Percentiles rank a stretch among this genome's conserved stretches.
Conservation (phyloP, 345 rosid genomes). For the Balakata baccata region DNA sequence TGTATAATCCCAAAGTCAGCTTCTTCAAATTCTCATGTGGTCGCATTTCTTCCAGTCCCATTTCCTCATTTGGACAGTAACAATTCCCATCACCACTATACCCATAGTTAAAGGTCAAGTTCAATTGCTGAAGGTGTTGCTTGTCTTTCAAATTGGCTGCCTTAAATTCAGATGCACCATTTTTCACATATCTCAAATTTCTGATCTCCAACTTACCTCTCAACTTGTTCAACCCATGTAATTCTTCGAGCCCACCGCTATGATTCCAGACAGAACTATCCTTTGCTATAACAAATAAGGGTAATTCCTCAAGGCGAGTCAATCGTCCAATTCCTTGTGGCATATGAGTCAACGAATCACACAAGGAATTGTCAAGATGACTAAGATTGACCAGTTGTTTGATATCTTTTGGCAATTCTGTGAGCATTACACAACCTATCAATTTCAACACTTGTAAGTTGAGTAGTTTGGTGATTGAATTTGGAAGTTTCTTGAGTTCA, state of each 20-base stretch:
- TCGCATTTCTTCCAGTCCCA: not conserved
- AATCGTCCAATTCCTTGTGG: slow-evolving; percentile 8
- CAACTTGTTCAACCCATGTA: slow-evolving; percentile 2
- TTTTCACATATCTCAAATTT: not conserved
- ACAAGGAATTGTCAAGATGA: not conserved
- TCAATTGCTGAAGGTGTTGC: not conserved
- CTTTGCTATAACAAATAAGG: slow-evolving; percentile 5
- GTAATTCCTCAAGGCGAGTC: slow-evolving; percentile 1
- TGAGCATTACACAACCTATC: too few relatives aligned
- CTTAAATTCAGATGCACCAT: not conserved
- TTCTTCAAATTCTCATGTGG: slow-evolving; percentile 6
- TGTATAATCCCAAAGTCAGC: not conserved
- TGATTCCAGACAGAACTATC: not conserved
- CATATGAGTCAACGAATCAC: not conserved
- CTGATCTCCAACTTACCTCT: slow-evolving; percentile 5
- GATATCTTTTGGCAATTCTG: not conserved
- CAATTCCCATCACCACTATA: not conserved
- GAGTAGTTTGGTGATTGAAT: slow-evolving; percentile 5
- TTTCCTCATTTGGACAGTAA: not conserved
- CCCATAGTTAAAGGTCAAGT: not conserved
- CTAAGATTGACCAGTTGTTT: slow-evolving; percentile 1
- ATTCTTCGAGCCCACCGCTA: not conserved
- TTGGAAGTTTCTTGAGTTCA: slow-evolving; percentile 10
- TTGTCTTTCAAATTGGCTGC: slow-evolving; percentile 7
- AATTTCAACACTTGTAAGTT: slow-evolving; percentile 19